Conservation (phyloP, 257 asterid species). For the Plantago elongata region DNA sequence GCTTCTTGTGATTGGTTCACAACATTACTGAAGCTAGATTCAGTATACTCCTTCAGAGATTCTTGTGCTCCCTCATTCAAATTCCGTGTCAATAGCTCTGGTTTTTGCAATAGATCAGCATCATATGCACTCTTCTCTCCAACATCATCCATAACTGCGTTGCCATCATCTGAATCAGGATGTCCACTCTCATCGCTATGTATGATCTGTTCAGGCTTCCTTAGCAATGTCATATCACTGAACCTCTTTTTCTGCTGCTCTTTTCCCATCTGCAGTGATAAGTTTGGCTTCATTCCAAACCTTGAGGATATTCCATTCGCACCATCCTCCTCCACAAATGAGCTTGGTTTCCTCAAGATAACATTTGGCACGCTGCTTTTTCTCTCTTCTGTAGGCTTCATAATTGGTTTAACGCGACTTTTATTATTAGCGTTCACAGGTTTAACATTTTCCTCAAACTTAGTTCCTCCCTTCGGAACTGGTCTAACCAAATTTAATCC, state of each 20-base stretch:
- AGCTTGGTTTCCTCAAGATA: conserved; percentile 67
- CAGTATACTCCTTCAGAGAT: conserved; percentile 27
- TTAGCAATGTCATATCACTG: conserved; percentile 68
- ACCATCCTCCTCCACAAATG: conserved; percentile 42
- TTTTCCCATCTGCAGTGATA: conserved; percentile 58
- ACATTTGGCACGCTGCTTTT: conserved; percentile 68
- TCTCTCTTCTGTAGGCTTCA: conserved; percentile 28
- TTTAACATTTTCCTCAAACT: conserved; percentile 23
- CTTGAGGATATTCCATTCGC: conserved; percentile 38
- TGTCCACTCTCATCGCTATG: conserved; percentile 21
- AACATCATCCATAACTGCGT: conserved; percentile 18
- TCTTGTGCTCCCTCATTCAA: conserved; percentile 37
- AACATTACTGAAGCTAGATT: conserved; percentile 20
- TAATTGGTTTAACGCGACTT: conserved; percentile 24
- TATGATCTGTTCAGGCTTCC: conserved; percentile 57
- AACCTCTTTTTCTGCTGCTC: conserved; percentile 54
- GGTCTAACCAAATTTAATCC: conserved; percentile 82
- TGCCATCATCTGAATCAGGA: conserved; percentile 23
- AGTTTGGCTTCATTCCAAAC: conserved; percentile 64
- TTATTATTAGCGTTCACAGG: conserved; percentile 13
- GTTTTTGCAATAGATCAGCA: conserved; percentile 36
- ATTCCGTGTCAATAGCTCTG: conserved; percentile 31
- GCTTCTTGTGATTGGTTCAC: conserved; percentile 20
- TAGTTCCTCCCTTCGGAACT: conserved; percentile 43
- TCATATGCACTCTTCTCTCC: conserved; percentile 23